phyloP scores from a whole-genome alignment of 257 asterid genomes.

The Oldenlandia corymbosa region DNA sequence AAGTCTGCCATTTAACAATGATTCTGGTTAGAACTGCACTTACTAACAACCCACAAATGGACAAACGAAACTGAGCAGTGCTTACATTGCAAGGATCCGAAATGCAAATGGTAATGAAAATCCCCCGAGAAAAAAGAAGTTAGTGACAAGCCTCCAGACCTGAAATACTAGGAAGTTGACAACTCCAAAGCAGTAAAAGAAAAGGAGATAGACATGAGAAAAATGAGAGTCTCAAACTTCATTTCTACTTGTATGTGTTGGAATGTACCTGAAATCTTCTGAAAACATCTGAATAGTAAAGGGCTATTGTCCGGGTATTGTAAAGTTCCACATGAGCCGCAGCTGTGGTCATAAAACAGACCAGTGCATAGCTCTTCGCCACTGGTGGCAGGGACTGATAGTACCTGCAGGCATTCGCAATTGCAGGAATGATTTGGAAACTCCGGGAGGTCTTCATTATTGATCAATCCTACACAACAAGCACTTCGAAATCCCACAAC shows the following conservation, averaged over 20 bases:
- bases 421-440: not conserved
- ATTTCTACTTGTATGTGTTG: no score
- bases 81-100: slow-evolving; percentile 41
- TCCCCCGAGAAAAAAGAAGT: slow-evolving; percentile 43
- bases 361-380: slow-evolving; percentile 39
- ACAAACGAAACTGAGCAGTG: not conserved
- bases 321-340: slow-evolving; percentile 33
- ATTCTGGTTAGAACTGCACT: no score
- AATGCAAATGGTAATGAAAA: slow-evolving; percentile 38
- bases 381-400: slow-evolving; percentile 49
- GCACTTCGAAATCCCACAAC: not conserved
- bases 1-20: slow-evolving; percentile 30
- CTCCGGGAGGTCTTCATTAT: not conserved
- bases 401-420: slow-evolving; percentile 23
- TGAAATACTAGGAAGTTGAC: slow-evolving; percentile 10
- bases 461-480: not conserved
- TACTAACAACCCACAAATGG: not conserved
- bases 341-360: slow-evolving; percentile 33
- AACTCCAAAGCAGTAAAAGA: not conserved
- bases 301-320: slow-evolving; percentile 19
- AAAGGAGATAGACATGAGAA: not conserved
- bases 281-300: slow-evolving; percentile 34
- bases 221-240: not conserved
- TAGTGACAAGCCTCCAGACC: slow-evolving; percentile 57
- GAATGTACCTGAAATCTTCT: slow-evolving; percentile 34